phyloP scores from a whole-genome alignment of 192 early-diverging fungal species.

The Thoreauomyces humboldtii region DNA sequence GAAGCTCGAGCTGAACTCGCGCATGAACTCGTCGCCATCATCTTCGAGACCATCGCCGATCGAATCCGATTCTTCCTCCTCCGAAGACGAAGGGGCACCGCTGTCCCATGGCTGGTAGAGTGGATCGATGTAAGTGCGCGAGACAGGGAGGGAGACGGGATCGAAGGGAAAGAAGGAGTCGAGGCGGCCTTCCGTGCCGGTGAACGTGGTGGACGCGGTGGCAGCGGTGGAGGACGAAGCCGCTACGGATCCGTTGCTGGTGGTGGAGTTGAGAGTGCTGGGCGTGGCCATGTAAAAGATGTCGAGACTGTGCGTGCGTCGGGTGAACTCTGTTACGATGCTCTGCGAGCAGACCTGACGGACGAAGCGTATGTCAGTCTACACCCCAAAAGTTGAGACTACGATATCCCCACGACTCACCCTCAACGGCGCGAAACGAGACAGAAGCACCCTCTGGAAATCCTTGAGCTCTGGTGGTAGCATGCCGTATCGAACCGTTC shows the following conservation, averaged over 20 bases:
- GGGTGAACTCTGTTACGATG: slow-evolving; percentile 83
- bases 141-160: slow-evolving; percentile 75
- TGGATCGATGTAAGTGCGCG: slow-evolving; percentile 61
- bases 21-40: slow-evolving; percentile 25
- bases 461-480: slow-evolving; percentile 50
- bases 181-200: slow-evolving; percentile 38
- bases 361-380: no score
- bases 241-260: background rate
- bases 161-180: slow-evolving; percentile 94
- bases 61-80: slow-evolving; percentile 47
- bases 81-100: no score
- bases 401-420: no score
- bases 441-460: slow-evolving; percentile 73
- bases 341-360: slow-evolving; percentile 69
- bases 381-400: no score
- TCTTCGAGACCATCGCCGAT: slow-evolving; percentile 45
- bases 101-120: slow-evolving; percentile 82
- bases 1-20: slow-evolving; percentile 4
- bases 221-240: background rate
- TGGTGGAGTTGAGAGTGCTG: background rate
- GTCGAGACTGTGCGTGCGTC: slow-evolving; percentile 71
- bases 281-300: slow-evolving; percentile 69
- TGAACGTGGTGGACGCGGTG: background rate
- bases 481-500: slow-evolving; percentile 23
- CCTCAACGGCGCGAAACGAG: slow-evolving; percentile 75